Base-by-base conservation (phyloP, 148 eudicot species). In the Camellia granthamiana region DNA sequence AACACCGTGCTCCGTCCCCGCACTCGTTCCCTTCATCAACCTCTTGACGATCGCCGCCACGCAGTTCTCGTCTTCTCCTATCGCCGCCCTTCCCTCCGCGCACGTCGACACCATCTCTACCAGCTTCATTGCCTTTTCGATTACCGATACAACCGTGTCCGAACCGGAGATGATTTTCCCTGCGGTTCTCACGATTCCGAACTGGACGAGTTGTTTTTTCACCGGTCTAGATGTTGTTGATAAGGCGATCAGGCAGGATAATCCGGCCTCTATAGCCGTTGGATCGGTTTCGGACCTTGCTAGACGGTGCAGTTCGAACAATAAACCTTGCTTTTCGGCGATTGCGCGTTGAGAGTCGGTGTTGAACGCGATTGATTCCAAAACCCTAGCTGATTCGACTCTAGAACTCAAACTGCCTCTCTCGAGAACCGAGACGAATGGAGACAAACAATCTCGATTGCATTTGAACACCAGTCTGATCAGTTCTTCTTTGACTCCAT, bases 1-100 rank as follows among this genome's bases (percentile, higher is more conserved):
- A 0, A 90, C 78, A 0, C 92, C 96, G 80, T 89, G 90, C 88
- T 94, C 94, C 72, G 94, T 94, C 79, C 90, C 91, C 68, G 73
- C 78, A 16, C 77, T 82, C 47, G 94, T 85, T 19, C 79, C 91
- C 81, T 90, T 92, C 98, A 94, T 85, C 83, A 94, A 62, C 79
- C 81, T 77, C 74, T 51, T 77, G 9, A 90, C 89, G 0, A 90
- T 67, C 83, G 63, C 90, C 52, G 63, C 62, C 82, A 87, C 86
- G 41, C 90, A 88, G 14, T 59, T 78, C 58, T 78, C 82, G 46
- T 90, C 93, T 52, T 85, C 87, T 12, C 87, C 16, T 2, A 92
- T 86, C 73, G 91, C 90, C 52, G 76, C 52, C 73, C 98, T 77
- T 4, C 98, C 96, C 64, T 88, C 92, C 59, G 81, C 78, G 76